Base-by-base conservation (phyloP, 257 asterid species). In the Scutellaria galericulata region DNA sequence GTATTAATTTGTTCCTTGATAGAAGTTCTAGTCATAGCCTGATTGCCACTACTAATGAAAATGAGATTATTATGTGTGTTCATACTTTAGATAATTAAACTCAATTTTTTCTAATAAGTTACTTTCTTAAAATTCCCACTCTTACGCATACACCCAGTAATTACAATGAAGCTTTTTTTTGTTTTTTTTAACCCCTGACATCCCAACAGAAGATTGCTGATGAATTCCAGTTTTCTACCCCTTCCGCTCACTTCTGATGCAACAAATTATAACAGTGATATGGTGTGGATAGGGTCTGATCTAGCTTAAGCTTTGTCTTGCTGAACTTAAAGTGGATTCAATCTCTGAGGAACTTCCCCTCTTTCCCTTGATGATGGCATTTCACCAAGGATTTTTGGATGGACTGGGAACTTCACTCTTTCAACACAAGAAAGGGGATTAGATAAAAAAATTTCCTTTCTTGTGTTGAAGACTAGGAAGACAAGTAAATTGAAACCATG, bases 261-360 rank as follows among this genome's bases (percentile, higher is more conserved):
- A 64, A 64, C 66, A 57, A 10, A 42, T 40, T 14, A 14, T 46
- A 9, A 57, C 6, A 14, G 7, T 11, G 27, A 57, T 9, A 31
- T 57, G 64, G 44, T 57, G 64, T 57, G 8, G 24, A 59, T 59
- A 12, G 47, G 47, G 46, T 2, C 47, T 10, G 6, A n/a, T 59
- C 46, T 59, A 59, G 65, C 65, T 22, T 35, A 59, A 35, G 65
- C 65, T 59, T 6, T 40, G 12, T 59, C n/a, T 59, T 35, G 47
- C 46, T 37, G 64, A 24, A 66, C 27, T 47, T 48, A 50, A 15
- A 7, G 27, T 24, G 27, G 27, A 24, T 24, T 24, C 27, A 24
- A 24, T 24, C 27, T 24, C 27, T 24, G 27, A 24, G 27, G 27
- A 24, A 24, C 27, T 24, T 24, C 27, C 27, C 27, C 27, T 24